Conservation (phyloP, 208 protist species). For the Leptomonas pyrrhocoris region DNA sequence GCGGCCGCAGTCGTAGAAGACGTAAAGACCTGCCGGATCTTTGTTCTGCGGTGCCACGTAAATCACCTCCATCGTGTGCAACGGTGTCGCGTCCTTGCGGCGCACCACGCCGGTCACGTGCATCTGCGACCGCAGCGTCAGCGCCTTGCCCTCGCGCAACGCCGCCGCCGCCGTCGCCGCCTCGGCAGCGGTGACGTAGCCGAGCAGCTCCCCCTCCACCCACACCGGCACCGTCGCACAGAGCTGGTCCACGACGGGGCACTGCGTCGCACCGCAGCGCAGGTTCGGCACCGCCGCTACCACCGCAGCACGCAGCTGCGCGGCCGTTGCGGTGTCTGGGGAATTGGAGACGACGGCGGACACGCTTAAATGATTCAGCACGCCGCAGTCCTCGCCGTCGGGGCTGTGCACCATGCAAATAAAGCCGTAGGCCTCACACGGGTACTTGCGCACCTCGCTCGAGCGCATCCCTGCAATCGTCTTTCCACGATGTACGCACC, state of each 20-base stretch:
- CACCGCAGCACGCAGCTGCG: constrained; percentile 49
- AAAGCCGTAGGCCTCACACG: constrained; percentile 99
- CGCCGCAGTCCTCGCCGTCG: constrained; percentile 99
- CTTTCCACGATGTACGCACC: constrained; percentile 97
- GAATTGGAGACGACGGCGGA: constrained; percentile 79
- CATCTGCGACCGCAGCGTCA: constrained; percentile 48
- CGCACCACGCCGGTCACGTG: constrained; percentile 69
- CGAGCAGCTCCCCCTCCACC: constrained; percentile 92
- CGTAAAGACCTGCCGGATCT: constrained; percentile 83
- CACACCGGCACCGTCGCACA: constrained; percentile 86
- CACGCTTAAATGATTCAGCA: constrained; percentile 98
- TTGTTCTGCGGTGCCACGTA: constrained; percentile 71
- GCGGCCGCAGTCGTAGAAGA: constrained; percentile 93
- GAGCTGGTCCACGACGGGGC: constrained; percentile 50
- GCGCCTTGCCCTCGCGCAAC: constrained; percentile 58
- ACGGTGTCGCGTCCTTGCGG: constrained; percentile 46
- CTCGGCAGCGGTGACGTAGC: constrained; percentile 72
- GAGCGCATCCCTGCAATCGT: constrained; percentile 99
- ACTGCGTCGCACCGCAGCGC: constrained; percentile 38
- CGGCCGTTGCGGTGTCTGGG: constrained; percentile 22
- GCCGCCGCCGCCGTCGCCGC: constrained; percentile 42
- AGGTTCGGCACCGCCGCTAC: constrained; percentile 48
- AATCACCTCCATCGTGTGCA: constrained; percentile 83
- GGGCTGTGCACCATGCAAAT: constrained; percentile 99
- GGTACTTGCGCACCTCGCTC: constrained; percentile 98